These are phyloP conservation scores for Phlebiopsis flavidoalba DNA, from an alignment of 768 basidiomycete genomes.

Conservation along the genomic window DNA sequence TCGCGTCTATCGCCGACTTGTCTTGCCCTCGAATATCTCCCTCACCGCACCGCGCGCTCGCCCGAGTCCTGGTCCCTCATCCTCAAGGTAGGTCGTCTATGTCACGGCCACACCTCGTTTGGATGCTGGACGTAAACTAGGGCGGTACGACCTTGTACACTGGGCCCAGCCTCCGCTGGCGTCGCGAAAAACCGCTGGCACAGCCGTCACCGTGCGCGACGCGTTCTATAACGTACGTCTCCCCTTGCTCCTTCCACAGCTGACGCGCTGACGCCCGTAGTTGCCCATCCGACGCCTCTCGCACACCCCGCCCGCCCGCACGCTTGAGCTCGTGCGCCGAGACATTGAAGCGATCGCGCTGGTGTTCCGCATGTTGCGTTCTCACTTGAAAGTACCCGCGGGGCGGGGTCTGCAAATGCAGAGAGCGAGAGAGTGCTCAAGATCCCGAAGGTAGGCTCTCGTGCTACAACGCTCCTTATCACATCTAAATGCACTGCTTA, in stretches of 20 bases:
- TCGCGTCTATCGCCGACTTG: slow-evolving; percentile 79
- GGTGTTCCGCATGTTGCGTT: slow-evolving; percentile 70
- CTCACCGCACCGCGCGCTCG: slow-evolving; percentile 61
- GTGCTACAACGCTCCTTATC: not conserved
- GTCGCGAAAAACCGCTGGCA: slow-evolving; percentile 66
- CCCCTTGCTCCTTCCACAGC: not conserved
- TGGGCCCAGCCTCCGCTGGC: slow-evolving; percentile 73
- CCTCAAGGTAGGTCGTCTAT: slow-evolving; percentile 50
- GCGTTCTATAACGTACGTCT: slow-evolving; percentile 79
- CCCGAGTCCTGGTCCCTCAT: slow-evolving; percentile 72
- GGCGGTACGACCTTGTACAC: slow-evolving; percentile 61
- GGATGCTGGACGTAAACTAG: slow-evolving; percentile 31
- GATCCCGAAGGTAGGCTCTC: slow-evolving; percentile 56
- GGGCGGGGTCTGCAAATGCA: slow-evolving; percentile 28
- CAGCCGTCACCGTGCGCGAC: slow-evolving; percentile 80
- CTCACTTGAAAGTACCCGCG: slow-evolving; percentile 52
- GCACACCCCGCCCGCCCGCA: slow-evolving; percentile 54
- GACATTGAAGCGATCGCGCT: slow-evolving; percentile 73
- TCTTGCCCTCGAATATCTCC: slow-evolving; percentile 81
- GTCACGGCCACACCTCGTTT: not conserved
- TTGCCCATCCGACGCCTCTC: slow-evolving; percentile 77
- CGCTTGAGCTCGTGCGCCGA: slow-evolving; percentile 61
- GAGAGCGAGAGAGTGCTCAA: slow-evolving; percentile 45
- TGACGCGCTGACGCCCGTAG: slow-evolving; percentile 32
- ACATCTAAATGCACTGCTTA: slow-evolving; percentile 22